phyloP scores from a whole-genome alignment of 805 yeast genomes.

The Lipomyces kockii region DNA sequence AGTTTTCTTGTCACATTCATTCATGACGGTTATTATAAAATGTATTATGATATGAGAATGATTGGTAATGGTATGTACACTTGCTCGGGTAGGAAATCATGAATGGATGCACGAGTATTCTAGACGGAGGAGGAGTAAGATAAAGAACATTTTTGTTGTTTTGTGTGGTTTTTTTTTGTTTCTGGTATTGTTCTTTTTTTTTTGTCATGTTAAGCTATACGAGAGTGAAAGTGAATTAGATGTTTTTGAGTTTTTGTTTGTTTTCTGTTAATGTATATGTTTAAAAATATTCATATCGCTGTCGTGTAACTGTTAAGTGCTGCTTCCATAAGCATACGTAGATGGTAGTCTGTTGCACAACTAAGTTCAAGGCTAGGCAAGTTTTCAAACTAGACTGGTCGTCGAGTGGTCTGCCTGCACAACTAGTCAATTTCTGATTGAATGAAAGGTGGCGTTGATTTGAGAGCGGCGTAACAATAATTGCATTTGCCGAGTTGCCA shows the following conservation, averaged over 20 bases:
- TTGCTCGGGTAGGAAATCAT: background rate
- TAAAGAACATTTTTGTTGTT: background rate
- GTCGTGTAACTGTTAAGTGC: too few species aligned
- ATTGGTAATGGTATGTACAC: background rate
- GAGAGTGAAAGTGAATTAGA: background rate
- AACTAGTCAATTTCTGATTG: too few species aligned
- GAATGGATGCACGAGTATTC: background rate
- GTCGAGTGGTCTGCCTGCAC: too few species aligned
- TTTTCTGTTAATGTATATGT: background rate
- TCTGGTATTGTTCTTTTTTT: background rate
- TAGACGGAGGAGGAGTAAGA: constrained; percentile 1
- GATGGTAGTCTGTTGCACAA: too few species aligned
- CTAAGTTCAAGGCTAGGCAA: too few species aligned
- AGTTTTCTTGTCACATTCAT: background rate
- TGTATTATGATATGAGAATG: constrained; percentile 1
- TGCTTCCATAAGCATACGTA: background rate
- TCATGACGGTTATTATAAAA: background rate
- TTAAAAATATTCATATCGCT: background rate
- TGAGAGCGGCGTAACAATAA: too few species aligned
- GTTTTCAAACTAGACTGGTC: too few species aligned
- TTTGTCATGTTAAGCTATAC: background rate
- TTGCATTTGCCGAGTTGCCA: too few species aligned
- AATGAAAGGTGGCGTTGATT: too few species aligned
- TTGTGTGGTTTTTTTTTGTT: background rate
- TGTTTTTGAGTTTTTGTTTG: background rate